A percentile compares a stretch with the other conserved stretches of the same genome.
Conservation (phyloP, 352 stramenopile species). For the Globisporangium heterothallicum region DNA sequence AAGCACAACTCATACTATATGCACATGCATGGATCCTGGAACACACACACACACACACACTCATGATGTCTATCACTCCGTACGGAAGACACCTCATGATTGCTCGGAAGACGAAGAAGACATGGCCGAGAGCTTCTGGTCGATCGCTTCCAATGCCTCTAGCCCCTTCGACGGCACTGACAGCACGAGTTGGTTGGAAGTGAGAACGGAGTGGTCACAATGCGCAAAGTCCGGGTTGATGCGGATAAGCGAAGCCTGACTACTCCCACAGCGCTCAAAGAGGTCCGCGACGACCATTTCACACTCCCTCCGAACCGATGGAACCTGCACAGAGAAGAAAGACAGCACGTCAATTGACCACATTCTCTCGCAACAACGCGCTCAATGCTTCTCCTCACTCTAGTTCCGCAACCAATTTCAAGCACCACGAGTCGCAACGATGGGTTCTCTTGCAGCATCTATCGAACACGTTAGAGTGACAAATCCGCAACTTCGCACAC, state of each 20-base stretch:
- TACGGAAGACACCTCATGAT: too few relatives aligned
- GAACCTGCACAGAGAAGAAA: conserved; percentile 56
- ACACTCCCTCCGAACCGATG: conserved; percentile 69
- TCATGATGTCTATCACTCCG: too few relatives aligned
- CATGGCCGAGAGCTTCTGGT: conserved; percentile 18
- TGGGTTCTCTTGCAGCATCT: conserved; percentile 71
- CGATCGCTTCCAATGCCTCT: conserved; percentile 50
- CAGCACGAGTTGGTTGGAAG: conserved; percentile 36
- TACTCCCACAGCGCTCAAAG: conserved; percentile 39
- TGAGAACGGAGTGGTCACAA: conserved; percentile 47
- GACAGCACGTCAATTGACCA: neutral
- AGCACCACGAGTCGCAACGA: conserved; percentile 63
- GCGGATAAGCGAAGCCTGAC: conserved; percentile 60
- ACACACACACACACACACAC: too few relatives aligned
- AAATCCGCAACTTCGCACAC: neutral
- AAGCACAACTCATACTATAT: too few relatives aligned
- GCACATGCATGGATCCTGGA: too few relatives aligned
- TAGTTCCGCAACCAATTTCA: conserved; percentile 77
- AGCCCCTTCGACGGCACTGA: conserved; percentile 47
- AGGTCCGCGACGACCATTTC: conserved; percentile 78
- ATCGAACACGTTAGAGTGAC: neutral
- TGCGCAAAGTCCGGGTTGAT: conserved; percentile 68
- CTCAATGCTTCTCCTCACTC: conserved; percentile 25
- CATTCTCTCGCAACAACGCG: neutral
- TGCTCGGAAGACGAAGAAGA: too few relatives aligned